Conservation (phyloP, 768 basidiomycete genomes). For the Mycena filopes region DNA sequence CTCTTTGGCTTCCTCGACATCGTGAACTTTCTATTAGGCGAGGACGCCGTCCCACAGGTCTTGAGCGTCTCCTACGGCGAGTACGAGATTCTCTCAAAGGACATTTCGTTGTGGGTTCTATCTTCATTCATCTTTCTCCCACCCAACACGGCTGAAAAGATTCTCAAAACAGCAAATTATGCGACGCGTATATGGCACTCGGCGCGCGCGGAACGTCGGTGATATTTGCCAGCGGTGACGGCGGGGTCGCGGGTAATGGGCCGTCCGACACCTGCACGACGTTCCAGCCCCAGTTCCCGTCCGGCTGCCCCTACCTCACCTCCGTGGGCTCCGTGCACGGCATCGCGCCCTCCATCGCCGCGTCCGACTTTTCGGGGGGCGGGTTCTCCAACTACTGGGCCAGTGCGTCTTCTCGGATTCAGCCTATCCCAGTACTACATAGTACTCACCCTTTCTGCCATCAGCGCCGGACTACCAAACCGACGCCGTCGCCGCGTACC, state of each 20-base stretch:
- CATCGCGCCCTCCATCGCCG: slow-evolving; percentile 1
- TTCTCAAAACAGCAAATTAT: slow-evolving; percentile 25
- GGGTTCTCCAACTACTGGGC: slow-evolving; percentile 19
- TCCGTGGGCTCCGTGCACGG: slow-evolving; percentile 16
- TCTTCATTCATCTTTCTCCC: too few species aligned
- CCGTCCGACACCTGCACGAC: slow-evolving; percentile 10
- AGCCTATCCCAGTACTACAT: too few species aligned
- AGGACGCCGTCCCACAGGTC: background rate
- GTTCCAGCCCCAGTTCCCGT: slow-evolving; percentile 18
- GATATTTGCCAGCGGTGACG: slow-evolving; percentile 59
- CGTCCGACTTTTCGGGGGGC: slow-evolving; percentile 18
- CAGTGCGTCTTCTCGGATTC: background rate
- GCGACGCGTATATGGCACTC: slow-evolving; percentile 50
- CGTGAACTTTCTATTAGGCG: background rate
- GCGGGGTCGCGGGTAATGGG: slow-evolving; percentile 48
- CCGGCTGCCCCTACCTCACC: slow-evolving; percentile 23
- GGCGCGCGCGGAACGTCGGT: slow-evolving; percentile 55
- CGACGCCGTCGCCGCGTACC: slow-evolving; percentile 40
- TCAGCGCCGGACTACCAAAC: slow-evolving; percentile 34
- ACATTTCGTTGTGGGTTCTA: slow-evolving; percentile 10
- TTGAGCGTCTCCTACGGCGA: slow-evolving; percentile 5
- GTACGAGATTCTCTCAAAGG: slow-evolving; percentile 40
- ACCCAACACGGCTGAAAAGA: too few species aligned
- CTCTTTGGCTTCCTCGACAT: slow-evolving; percentile 13
- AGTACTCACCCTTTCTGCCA: background rate